Evolutionary conservation across 495 filamentous ascomycete species (phyloP).

Genomic region (Aspergillus bertholletiae): DNA sequence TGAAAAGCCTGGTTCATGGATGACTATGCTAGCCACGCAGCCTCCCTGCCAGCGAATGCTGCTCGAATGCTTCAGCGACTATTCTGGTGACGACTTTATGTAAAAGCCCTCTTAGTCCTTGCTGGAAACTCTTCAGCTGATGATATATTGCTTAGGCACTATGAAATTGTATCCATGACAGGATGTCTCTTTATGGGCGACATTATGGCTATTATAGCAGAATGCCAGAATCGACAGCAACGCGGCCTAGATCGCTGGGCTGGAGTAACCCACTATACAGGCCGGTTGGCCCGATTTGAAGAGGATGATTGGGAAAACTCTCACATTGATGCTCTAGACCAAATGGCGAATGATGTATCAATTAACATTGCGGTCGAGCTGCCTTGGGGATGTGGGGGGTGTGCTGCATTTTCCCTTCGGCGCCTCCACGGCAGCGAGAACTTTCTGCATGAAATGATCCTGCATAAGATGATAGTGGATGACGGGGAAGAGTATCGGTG

Average conservation of each 20-base stretch:
- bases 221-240: constrained; percentile 6
- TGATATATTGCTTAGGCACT: constrained; percentile 4
- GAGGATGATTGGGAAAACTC: not conserved
- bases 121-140: not conserved
- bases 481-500: not conserved
- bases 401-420: constrained; percentile 3
- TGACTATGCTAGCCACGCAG: constrained; percentile 7
- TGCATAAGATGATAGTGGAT: constrained; percentile 2
- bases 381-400: not conserved
- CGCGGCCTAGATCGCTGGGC: not conserved
- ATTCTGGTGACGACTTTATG: not conserved
- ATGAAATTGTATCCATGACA: constrained; percentile 3
- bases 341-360: constrained; percentile 2
- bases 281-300: not conserved
- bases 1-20: constrained; percentile 6
- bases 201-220: constrained; percentile 7
- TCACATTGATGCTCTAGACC: not conserved
- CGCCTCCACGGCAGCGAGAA: not conserved
- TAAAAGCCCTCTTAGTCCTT: not conserved
- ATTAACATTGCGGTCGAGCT: constrained; percentile 3
- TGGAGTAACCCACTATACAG: not conserved
- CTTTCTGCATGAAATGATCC: constrained; percentile 4
- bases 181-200: constrained; percentile 6
- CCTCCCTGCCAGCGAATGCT: constrained; percentile 8
- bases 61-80: not conserved